phyloP scores from a whole-genome alignment of 2,329 filamentous ascomycete genomes.

The Pezicula rhizophila region DNA sequence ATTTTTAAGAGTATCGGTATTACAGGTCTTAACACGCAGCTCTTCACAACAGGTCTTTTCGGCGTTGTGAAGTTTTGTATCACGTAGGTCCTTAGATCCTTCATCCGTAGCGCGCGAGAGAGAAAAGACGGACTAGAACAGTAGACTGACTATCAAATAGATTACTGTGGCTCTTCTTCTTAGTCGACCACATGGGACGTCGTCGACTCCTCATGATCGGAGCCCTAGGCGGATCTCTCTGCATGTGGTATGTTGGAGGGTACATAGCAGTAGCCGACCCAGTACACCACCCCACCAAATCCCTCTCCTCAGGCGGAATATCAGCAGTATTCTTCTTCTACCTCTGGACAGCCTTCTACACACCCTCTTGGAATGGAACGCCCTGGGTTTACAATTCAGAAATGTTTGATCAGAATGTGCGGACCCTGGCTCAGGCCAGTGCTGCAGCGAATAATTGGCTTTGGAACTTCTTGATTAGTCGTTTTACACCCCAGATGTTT shows the following conservation, averaged over 20 bases:
- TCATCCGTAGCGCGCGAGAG: too few relatives aligned
- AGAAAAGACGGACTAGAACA: background rate
- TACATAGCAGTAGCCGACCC: constrained; percentile 49
- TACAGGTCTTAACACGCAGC: constrained; percentile 45
- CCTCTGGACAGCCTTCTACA: constrained; percentile 67
- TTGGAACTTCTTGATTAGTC: constrained; percentile 60
- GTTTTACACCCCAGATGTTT: constrained; percentile 64
- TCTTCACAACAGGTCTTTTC: constrained; percentile 69
- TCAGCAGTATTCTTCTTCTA: constrained; percentile 68
- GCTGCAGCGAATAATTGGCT: constrained; percentile 67
- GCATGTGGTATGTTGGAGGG: constrained; percentile 59
- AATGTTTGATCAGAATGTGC: constrained; percentile 67
- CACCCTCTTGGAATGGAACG: constrained; percentile 65
- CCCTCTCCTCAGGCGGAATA: constrained; percentile 43
- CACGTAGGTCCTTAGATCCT: constrained; percentile 31
- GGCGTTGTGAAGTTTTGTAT: constrained; percentile 68
- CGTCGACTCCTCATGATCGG: constrained; percentile 62
- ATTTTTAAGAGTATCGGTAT: constrained; percentile 61
- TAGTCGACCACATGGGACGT: constrained; percentile 60
- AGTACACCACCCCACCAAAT: constrained; percentile 23
- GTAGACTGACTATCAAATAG: background rate
- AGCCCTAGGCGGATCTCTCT: constrained; percentile 51
- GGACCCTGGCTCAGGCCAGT: constrained; percentile 64
- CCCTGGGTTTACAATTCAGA: constrained; percentile 70
- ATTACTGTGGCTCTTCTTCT: constrained; percentile 62